Base-by-base conservation (phyloP, 2,329 filamentous ascomycete species). In the Xylaria sp. region DNA sequence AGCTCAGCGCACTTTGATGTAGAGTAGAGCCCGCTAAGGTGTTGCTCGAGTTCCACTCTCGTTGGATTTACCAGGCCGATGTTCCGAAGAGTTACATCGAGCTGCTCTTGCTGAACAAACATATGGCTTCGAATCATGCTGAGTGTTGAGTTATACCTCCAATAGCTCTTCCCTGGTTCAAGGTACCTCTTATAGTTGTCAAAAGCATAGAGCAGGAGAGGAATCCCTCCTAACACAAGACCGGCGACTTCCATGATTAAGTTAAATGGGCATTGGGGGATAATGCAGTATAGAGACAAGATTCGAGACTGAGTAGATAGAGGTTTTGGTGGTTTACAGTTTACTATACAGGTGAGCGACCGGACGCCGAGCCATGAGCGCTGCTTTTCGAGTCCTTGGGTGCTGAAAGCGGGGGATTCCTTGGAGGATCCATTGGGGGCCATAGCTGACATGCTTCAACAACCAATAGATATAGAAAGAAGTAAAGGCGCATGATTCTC, bases 151-250 rank as follows among this genome's bases (percentile, higher is more conserved):
- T 27, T 3, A 30, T 53, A 53, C 12, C 27, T 11, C 24, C 21
- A 53, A 53, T 53, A 53, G 24, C 27, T 9, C 48, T 53, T 30
- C 48, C 48, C 48, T 53, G 48, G 48, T 21, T 14, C 48, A 30
- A 53, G 48, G 24, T 21, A 53, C 27, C 48, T 53, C 48, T 53
- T 53, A 21, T 53, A 53, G 21, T 53, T 53, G 24, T 53, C 48
- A 14, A 53, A 30, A 30, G 48, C 48, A 53, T 53, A 53, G 48
- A 53, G 48, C 2, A 53, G 21, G 48, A 53, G 19, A 19, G 48
- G 48, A 12, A 53, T 53, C 8, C 48, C 48, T 53, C 48, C 48
- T 53, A 53, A 53, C 11, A 30, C 48, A 30, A 53, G 48, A 12
- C 48, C 48, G 5, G 48, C 48, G 11, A 53, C 48, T 14, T 53